A percentile compares a stretch with the other conserved stretches of the same genome.
phyloP scores from a whole-genome alignment of 768 basidiomycete genomes.

The Lentinula aciculospora region DNA sequence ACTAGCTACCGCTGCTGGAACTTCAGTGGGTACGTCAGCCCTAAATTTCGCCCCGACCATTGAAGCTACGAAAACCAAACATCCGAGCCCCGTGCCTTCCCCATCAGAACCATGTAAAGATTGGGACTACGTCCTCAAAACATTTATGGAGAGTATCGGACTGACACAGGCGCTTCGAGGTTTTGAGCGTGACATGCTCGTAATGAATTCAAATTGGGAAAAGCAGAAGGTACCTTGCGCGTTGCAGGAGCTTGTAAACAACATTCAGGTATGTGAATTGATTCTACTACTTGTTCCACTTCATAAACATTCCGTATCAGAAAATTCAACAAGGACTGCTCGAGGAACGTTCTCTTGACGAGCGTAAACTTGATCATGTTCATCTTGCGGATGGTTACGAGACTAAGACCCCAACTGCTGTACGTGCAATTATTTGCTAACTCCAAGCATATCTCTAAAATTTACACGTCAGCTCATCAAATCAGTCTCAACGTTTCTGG shows the following conservation, averaged over 20 bases:
- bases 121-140: constrained; percentile 55
- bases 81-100: constrained; percentile 33
- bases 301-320: constrained; percentile 17
- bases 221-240: constrained; percentile 49
- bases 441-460: neutral
- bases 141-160: constrained; percentile 50
- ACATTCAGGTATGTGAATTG: constrained; percentile 39
- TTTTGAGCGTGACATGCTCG: constrained; percentile 65
- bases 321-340: constrained; percentile 14
- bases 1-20: neutral
- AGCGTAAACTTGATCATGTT: constrained; percentile 63
- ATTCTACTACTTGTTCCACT: neutral
- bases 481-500: constrained; percentile 67
- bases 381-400: constrained; percentile 39
- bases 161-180: constrained; percentile 55
- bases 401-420: constrained; percentile 53
- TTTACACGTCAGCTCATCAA: constrained; percentile 48
- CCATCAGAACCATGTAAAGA: constrained; percentile 37
- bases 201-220: constrained; percentile 67
- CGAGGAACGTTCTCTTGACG: constrained; percentile 41
- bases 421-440: constrained; percentile 27
- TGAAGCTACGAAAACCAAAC: constrained; percentile 5
- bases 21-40: neutral
- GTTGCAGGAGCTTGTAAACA: constrained; percentile 42
- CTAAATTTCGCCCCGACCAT: neutral